phyloP scores from a whole-genome alignment of 495 filamentous ascomycete species.

The Aspergillus nanangensis region DNA sequence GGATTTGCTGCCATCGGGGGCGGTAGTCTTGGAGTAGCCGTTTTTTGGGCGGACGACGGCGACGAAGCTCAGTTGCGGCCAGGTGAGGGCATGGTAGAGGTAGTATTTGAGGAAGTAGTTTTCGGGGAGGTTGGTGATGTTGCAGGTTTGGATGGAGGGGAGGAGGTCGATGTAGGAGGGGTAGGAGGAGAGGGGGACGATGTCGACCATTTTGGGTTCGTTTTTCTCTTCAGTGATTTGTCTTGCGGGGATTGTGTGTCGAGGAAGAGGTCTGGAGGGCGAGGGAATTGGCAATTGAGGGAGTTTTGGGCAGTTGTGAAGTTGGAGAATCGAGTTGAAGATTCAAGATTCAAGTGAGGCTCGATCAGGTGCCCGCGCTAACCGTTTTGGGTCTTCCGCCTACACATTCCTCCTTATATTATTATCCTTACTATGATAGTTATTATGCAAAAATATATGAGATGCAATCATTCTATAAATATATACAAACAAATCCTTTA shows the following conservation, averaged over 20 bases:
- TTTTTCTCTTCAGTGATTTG: not conserved
- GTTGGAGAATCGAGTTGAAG: not conserved
- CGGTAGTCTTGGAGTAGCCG: conserved; percentile 31
- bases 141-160: conserved; percentile 96
- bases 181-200: conserved; percentile 44
- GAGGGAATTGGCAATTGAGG: not conserved
- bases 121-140: conserved; percentile 97
- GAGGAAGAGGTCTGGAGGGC: not conserved
- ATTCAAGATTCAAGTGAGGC: not conserved
- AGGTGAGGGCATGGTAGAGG: conserved; percentile 96
- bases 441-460: too few relatives aligned
- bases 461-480: too few relatives aligned
- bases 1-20: conserved; percentile 19
- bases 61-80: conserved; percentile 95
- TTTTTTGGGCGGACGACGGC: conserved; percentile 84
- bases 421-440: not conserved
- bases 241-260: not conserved
- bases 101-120: conserved; percentile 99
- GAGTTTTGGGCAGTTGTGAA: not conserved
- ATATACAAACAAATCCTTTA: too few relatives aligned
- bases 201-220: conserved; percentile 45
- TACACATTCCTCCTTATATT: not conserved
- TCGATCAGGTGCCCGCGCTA: conserved; percentile 4
- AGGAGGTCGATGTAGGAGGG: conserved; percentile 54
- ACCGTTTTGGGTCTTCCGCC: not conserved